Evolutionary conservation across 768 basidiomycete genomes (phyloP).

Genomic region (Lactarius hatsudake): DNA sequence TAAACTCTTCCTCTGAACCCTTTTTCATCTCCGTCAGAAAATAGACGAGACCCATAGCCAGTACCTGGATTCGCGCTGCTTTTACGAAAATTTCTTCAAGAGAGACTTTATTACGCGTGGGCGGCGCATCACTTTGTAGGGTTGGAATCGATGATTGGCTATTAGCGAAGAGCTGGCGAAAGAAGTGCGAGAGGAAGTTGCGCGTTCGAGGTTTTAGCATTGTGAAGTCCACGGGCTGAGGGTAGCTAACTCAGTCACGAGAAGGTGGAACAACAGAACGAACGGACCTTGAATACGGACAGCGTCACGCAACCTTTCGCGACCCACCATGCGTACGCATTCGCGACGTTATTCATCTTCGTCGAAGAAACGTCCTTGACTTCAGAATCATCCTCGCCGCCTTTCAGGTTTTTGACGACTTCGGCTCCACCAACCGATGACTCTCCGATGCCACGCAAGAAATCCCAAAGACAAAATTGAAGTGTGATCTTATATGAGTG

Average conservation of each 20-base stretch:
- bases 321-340: slow-evolving; percentile 90
- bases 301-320: slow-evolving; percentile 77
- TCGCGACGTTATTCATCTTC: slow-evolving; percentile 70
- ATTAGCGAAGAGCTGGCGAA: slow-evolving; percentile 66
- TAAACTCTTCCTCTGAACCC: slow-evolving; percentile 39
- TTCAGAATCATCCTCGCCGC: slow-evolving; percentile 47
- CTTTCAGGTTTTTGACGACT: slow-evolving; percentile 57
- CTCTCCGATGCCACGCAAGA: slow-evolving; percentile 88
- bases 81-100: slow-evolving; percentile 82
- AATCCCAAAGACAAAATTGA: slow-evolving; percentile 96
- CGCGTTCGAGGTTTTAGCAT: slow-evolving; percentile 59
- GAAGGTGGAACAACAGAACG: background rate
- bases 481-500: slow-evolving; percentile 90
- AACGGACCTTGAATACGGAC: slow-evolving; percentile 74
- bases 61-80: slow-evolving; percentile 56
- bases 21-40: slow-evolving; percentile 51
- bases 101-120: slow-evolving; percentile 52
- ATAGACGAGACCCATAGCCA: slow-evolving; percentile 75
- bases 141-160: slow-evolving; percentile 74
- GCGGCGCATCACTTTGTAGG: slow-evolving; percentile 41
- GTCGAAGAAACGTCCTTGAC: slow-evolving; percentile 54
- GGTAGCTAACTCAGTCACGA: background rate
- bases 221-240: slow-evolving; percentile 85
- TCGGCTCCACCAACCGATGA: slow-evolving; percentile 75
- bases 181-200: slow-evolving; percentile 67